phyloP scores from a whole-genome alignment of 2,329 filamentous ascomycete species.

The Cordyceps farinosa region DNA sequence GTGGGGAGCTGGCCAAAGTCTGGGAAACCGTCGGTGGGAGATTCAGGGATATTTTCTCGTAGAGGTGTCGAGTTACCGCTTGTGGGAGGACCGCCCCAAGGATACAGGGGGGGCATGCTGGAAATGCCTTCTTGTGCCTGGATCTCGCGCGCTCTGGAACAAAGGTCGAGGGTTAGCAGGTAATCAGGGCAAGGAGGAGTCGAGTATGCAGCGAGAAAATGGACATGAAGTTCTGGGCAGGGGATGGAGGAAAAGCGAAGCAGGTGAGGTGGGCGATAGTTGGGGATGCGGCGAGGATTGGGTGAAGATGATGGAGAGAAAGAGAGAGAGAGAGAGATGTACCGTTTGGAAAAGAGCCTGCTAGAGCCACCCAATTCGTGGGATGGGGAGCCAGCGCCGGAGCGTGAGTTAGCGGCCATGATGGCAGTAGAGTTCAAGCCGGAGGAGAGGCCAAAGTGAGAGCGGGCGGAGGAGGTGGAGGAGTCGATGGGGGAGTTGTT shows the following conservation, averaged over 20 bases:
- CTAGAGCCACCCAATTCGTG: constrained; percentile 73
- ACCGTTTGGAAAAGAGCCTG: constrained; percentile 91
- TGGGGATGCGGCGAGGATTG: no score
- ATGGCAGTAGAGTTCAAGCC: constrained; percentile 56
- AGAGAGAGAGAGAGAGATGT: constrained; percentile 35
- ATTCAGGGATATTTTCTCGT: constrained; percentile 95
- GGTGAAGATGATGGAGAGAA: background rate
- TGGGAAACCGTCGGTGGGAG: constrained; percentile 91
- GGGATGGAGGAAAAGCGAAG: background rate
- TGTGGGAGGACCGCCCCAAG: constrained; percentile 93
- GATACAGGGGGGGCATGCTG: constrained; percentile 62
- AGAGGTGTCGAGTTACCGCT: constrained; percentile 95
- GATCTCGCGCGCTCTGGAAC: constrained; percentile 80
- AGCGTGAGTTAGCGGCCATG: constrained; percentile 61
- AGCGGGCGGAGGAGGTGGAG: constrained; percentile 60
- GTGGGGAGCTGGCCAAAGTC: constrained; percentile 75
- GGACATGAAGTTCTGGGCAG: background rate
- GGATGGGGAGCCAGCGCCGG: constrained; percentile 92
- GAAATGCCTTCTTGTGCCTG: constrained; percentile 89
- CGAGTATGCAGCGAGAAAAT: background rate
- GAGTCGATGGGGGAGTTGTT: constrained; percentile 78
- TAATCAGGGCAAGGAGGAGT: background rate
- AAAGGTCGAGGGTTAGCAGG: background rate
- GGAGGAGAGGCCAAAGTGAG: constrained; percentile 67
- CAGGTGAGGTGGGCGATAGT: background rate